These are phyloP conservation scores for Hura crepitans DNA, from an alignment of 441 rosid species.

Conservation along the genomic window DNA sequence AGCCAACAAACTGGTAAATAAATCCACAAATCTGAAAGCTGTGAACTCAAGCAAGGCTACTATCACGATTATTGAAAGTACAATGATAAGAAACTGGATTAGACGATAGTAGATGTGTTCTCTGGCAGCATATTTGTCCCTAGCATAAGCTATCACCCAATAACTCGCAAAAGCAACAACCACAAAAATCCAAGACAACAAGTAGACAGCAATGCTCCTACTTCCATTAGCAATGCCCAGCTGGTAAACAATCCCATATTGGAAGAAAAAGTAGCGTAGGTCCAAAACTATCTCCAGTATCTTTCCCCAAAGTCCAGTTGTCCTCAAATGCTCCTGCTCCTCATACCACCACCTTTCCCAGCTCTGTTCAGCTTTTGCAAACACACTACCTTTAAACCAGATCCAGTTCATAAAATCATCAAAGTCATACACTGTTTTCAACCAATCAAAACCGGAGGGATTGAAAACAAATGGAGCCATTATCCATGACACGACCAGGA, in stretches of 20 bases:
- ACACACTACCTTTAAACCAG: slow-evolving; percentile 63
- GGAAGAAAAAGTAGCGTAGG: slow-evolving; percentile 86
- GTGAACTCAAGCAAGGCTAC: slow-evolving; percentile 53
- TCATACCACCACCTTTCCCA: slow-evolving; percentile 96
- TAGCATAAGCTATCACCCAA: slow-evolving; percentile 52
- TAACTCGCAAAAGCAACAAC: slow-evolving; percentile 48
- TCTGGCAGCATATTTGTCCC: slow-evolving; percentile 64
- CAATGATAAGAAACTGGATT: slow-evolving; percentile 56
- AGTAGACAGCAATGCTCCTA: slow-evolving; percentile 56
- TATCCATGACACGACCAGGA: slow-evolving; percentile 79
- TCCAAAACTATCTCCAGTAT: slow-evolving; percentile 60
- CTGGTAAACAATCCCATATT: slow-evolving; percentile 80
- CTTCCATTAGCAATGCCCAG: slow-evolving; percentile 51
- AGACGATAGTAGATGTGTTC: slow-evolving; percentile 80
- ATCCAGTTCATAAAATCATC: slow-evolving; percentile 88
- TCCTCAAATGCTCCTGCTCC: slow-evolving; percentile 78
- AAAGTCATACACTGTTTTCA: slow-evolving; percentile 82
- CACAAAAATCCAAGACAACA: slow-evolving; percentile 69
- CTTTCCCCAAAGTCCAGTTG: slow-evolving; percentile 62
- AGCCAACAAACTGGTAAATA: slow-evolving; percentile 68
- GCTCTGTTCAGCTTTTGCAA: slow-evolving; percentile 69
- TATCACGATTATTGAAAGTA: slow-evolving; percentile 43
- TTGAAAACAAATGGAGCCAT: slow-evolving; percentile 80
- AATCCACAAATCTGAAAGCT: slow-evolving; percentile 42
- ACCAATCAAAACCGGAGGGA: slow-evolving; percentile 95